These are phyloP conservation scores for Torulaspora maleeae DNA, from an alignment of 805 yeast genomes.

Conservation along the genomic window DNA sequence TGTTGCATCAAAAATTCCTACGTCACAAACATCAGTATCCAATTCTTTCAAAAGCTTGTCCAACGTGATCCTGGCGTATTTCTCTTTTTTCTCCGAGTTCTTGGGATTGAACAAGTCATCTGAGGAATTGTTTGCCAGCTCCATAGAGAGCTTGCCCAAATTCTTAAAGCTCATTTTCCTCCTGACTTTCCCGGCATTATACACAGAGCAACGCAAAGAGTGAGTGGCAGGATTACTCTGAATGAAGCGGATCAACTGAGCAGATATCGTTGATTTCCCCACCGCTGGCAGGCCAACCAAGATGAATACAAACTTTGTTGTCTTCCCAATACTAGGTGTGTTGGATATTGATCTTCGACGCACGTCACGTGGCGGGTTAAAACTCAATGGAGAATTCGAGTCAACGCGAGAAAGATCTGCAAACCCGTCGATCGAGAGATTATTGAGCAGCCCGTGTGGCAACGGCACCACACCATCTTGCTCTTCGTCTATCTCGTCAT, in stretches of 20 bases:
- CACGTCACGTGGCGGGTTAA: conserved; percentile 11
- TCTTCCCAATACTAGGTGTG: background rate
- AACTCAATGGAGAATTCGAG: conserved; percentile 12
- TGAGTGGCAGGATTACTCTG: conserved; percentile 29
- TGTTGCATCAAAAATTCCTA: conserved; percentile 59
- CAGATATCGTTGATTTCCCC: conserved; percentile 70
- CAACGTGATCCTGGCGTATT: conserved; percentile 50
- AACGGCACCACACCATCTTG: conserved; percentile 1
- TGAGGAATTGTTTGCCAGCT: conserved; percentile 32
- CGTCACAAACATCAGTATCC: conserved; percentile 41
- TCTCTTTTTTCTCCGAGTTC: conserved; percentile 43
- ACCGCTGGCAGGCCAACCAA: conserved; percentile 76
- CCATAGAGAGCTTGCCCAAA: conserved; percentile 15
- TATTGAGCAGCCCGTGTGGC: conserved; percentile 9
- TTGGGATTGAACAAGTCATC: conserved; percentile 42
- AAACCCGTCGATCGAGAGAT: conserved; percentile 5
- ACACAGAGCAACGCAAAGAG: conserved; percentile 41
- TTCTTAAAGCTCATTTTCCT: conserved; percentile 45
- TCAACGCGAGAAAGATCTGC: conserved; percentile 5
- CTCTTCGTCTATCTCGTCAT: conserved; percentile 16
- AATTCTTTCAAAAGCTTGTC: conserved; percentile 44
- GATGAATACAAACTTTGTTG: conserved; percentile 55
- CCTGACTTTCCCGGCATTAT: conserved; percentile 72
- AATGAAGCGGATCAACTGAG: conserved; percentile 55
- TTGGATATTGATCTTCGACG: conserved; percentile 4